Evolutionary conservation across 2,329 filamentous ascomycete species (phyloP).

Genomic region (Aspergillus udagawae): DNA sequence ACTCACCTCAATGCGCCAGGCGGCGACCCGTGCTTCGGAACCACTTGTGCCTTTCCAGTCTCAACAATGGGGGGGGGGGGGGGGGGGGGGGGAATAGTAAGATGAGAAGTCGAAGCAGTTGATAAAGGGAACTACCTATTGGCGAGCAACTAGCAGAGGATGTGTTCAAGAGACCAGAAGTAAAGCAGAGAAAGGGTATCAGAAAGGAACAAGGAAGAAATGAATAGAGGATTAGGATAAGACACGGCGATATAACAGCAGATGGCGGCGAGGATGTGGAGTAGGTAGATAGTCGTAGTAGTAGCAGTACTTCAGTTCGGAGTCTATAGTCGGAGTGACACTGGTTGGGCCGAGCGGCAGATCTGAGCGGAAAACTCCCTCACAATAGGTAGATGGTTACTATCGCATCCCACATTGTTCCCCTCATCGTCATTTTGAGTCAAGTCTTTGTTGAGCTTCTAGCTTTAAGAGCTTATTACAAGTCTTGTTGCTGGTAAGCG

Average conservation of each 20-base stretch:
- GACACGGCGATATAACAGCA: conserved; percentile 1
- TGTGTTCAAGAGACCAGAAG: not conserved
- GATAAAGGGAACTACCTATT: not conserved
- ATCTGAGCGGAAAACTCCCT: conserved; percentile 17
- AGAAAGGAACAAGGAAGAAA: not conserved
- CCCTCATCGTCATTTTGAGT: not conserved
- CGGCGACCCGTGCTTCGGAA: conserved; percentile 29
- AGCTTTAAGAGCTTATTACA: not conserved
- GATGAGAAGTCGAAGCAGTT: not conserved
- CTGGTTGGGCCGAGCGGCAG: conserved; percentile 14
- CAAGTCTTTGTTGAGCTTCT: not conserved
- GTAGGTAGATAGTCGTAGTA: conserved; percentile 3
- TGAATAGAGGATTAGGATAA: conserved; percentile 4
- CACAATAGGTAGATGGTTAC: conserved; percentile 1
- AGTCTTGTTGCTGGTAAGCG: not conserved
- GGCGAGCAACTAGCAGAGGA: not conserved
- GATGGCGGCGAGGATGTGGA: conserved; percentile 10
- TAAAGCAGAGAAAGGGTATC: conserved; percentile 1
- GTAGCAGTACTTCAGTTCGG: not conserved
- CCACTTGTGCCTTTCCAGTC: not conserved
- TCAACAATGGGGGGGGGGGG: not conserved
- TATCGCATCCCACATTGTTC: conserved; percentile 13
- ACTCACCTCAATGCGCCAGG: conserved; percentile 41
- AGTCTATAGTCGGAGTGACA: not conserved
- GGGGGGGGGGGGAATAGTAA: not conserved